Percentiles rank a stretch among this genome's conserved stretches.
Evolutionary conservation across 2,329 filamentous ascomycete genomes (phyloP).

Genomic region (Fusarium hostae): DNA sequence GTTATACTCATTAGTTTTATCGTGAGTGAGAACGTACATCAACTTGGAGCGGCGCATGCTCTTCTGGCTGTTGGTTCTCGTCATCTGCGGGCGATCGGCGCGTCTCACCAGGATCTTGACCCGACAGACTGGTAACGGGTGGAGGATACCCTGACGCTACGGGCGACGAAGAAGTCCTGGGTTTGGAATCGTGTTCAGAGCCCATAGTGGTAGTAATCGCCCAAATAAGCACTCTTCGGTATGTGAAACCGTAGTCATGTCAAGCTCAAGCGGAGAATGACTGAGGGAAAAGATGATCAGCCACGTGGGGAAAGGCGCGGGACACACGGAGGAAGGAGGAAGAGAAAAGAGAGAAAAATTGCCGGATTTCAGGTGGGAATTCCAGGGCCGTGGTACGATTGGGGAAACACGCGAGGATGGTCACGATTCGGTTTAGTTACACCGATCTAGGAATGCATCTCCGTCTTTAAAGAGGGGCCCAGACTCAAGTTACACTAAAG

Average conservation of each 20-base stretch:
- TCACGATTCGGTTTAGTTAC: not conserved
- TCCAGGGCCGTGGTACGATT: not conserved
- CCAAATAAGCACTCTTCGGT: not conserved
- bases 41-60: slow-evolving; percentile 28
- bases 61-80: not conserved
- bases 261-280: not conserved
- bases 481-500: not conserved
- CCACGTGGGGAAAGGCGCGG: not conserved
- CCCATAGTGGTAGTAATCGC: not conserved
- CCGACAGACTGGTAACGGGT: slow-evolving; percentile 19
- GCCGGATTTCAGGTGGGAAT: not conserved
- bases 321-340: not conserved
- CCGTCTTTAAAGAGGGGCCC: not conserved
- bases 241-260: not conserved
- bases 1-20: too few relatives aligned
- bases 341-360: not conserved
- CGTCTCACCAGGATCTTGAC: not conserved
- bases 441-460: not conserved
- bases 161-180: not conserved
- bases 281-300: not conserved
- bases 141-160: not conserved
- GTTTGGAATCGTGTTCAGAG: not conserved
- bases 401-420: not conserved
- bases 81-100: not conserved
- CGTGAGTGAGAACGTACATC: slow-evolving; percentile 14